Percentiles rank a stretch among this genome's conserved stretches.
Evolutionary conservation across 202 grass and related monocot species (phyloP).

Genomic region (Brachypodium distachyon): DNA sequence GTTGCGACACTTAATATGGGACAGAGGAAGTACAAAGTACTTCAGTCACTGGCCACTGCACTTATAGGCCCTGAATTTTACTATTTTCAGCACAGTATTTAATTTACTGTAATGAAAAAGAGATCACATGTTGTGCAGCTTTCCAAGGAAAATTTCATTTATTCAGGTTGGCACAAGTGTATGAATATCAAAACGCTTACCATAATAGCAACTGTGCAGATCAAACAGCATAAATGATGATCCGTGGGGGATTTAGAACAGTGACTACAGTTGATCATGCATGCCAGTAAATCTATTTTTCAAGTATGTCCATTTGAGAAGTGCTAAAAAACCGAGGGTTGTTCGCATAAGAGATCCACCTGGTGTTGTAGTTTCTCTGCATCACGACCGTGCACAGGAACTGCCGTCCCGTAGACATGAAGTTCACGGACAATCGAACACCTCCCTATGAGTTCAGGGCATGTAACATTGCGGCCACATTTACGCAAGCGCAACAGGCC

Average conservation of each 20-base stretch:
- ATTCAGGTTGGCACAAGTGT: not conserved
- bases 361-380: constrained; percentile 86
- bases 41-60: not conserved
- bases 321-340: not conserved
- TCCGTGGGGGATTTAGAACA: not conserved
- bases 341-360: constrained; percentile 23
- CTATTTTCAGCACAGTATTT: not conserved
- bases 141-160: not conserved
- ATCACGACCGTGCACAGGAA: constrained; percentile 93
- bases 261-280: not conserved
- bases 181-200: too few species aligned
- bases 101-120: not conserved
- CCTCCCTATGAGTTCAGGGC: constrained; percentile 79
- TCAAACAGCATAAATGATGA: too few species aligned
- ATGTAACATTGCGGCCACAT: constrained; percentile 79
- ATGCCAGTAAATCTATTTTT: not conserved
- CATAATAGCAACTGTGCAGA: too few species aligned
- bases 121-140: not conserved
- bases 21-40: too few species aligned
- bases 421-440: constrained; percentile 97
- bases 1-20: too few species aligned
- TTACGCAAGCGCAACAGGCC: constrained; percentile 74
- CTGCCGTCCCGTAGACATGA: constrained; percentile 97
- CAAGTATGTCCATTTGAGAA: not conserved
- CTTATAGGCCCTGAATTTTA: not conserved